Percentiles rank a stretch among this genome's conserved stretches.
phyloP scores from a whole-genome alignment of 495 filamentous ascomycete genomes.

The Tuber aestivum region DNA sequence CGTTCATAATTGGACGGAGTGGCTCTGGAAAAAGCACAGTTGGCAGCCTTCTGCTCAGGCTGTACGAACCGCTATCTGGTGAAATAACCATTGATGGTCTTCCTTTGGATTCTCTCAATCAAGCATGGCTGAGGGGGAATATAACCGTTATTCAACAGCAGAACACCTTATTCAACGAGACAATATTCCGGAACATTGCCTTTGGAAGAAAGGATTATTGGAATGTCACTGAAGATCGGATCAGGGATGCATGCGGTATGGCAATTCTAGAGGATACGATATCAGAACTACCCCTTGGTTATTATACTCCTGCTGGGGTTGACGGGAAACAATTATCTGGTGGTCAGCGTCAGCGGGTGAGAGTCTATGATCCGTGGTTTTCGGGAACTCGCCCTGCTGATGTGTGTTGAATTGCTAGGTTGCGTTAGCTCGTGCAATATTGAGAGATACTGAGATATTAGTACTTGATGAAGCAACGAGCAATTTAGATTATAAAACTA shows the following conservation, averaged over 20 bases:
- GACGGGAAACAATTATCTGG: conserved; percentile 72
- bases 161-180: conserved; percentile 77
- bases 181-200: conserved; percentile 71
- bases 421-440: conserved; percentile 64
- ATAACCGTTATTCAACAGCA: conserved; percentile 79
- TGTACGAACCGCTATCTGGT: conserved; percentile 64
- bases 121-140: conserved; percentile 69
- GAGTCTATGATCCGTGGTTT: conserved; percentile 3
- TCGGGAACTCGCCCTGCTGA: background rate
- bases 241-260: conserved; percentile 56
- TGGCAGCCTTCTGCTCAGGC: conserved; percentile 67
- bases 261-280: conserved; percentile 70
- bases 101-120: conserved; percentile 57
- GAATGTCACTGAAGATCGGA: conserved; percentile 50
- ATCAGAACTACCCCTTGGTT: conserved; percentile 61
- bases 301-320: conserved; percentile 66
- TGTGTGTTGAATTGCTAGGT: conserved; percentile 16
- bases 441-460: conserved; percentile 74
- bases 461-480: conserved; percentile 87
- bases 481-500: conserved; percentile 66
- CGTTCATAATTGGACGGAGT: conserved; percentile 77
- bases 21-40: conserved; percentile 93
- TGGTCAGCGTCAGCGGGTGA: conserved; percentile 70
- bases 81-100: conserved; percentile 64
- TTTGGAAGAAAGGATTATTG: conserved; percentile 57